Percentiles rank a stretch among this genome's conserved stretches.
Conservation (phyloP, 2,329 filamentous ascomycete genomes). For the Colletotrichum phormii region DNA sequence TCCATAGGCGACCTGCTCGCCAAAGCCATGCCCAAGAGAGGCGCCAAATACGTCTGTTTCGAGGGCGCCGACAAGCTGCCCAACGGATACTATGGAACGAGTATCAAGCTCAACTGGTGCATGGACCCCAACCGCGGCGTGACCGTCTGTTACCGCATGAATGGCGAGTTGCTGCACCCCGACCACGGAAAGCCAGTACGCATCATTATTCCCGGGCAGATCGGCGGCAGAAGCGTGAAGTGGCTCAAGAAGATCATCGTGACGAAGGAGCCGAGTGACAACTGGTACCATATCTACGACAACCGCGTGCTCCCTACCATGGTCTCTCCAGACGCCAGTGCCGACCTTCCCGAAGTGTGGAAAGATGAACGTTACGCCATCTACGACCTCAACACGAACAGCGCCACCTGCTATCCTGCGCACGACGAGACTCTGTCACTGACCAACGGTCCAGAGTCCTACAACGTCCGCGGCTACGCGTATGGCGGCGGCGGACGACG, state of each 20-base stretch:
- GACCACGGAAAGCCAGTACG: conserved; percentile 90
- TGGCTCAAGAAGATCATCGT: conserved; percentile 88
- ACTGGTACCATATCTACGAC: conserved; percentile 96
- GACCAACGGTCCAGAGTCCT: conserved; percentile 53
- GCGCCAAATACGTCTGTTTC: conserved; percentile 88
- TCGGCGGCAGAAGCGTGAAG: conserved; percentile 92
- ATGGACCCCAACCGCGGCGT: conserved; percentile 86
- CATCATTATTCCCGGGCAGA: conserved; percentile 88
- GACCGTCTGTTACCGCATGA: conserved; percentile 92
- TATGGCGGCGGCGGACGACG: conserved; percentile 89
- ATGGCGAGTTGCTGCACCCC: conserved; percentile 81
- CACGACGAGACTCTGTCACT: conserved; percentile 77
- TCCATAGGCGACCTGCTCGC: conserved; percentile 78
- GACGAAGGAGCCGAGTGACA: conserved; percentile 83
- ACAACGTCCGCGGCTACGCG: conserved; percentile 82
- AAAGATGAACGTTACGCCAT: conserved; percentile 92
- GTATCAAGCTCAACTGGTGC: conserved; percentile 88
- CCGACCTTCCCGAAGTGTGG: conserved; percentile 82
- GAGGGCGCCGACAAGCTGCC: conserved; percentile 90
- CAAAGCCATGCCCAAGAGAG: conserved; percentile 74
- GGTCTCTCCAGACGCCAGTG: conserved; percentile 84
- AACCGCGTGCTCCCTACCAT: conserved; percentile 91
- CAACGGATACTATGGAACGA: conserved; percentile 90
- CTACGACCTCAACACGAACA: conserved; percentile 91
- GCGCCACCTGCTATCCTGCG: conserved; percentile 81